phyloP scores from a whole-genome alignment of 129 eudicot genomes.

The Cynara cardunculus region DNA sequence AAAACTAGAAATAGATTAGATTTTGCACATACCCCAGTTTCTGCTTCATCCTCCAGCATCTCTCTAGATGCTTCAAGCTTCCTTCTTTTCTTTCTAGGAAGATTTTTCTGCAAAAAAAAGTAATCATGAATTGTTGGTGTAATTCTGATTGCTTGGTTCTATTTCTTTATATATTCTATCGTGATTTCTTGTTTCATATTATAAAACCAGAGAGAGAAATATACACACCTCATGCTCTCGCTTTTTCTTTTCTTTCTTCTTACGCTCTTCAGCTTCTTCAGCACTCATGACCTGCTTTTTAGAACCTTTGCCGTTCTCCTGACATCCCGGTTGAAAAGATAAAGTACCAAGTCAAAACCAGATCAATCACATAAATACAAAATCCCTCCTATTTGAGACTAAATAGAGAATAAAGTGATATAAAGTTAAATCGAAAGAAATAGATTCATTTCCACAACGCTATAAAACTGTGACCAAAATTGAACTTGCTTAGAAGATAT shows the following conservation, averaged over 20 bases:
- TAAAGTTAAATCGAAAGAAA: no score
- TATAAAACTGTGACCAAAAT: no score
- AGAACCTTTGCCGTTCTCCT: conserved; percentile 46
- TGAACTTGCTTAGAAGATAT: neutral
- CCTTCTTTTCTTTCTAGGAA: conserved; percentile 90
- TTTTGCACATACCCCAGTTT: conserved; percentile 41
- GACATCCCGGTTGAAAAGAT: conserved; percentile 29
- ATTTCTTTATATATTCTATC: neutral
- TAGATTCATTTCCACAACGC: no score
- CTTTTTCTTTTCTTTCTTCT: conserved; percentile 90
- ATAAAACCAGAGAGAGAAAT: neutral
- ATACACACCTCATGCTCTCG: conserved; percentile 76
- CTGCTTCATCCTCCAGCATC: conserved; percentile 73
- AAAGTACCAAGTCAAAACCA: neutral
- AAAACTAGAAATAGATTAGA: neutral
- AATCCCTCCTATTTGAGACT: neutral
- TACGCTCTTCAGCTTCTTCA: conserved; percentile 88
- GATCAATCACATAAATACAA: neutral
- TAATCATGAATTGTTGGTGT: neutral
- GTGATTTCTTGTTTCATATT: neutral
- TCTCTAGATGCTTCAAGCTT: conserved; percentile 94
- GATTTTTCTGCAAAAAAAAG: conserved; percentile 58
- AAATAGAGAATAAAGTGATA: neutral
- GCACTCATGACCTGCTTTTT: conserved; percentile 67
- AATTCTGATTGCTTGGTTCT: neutral